A percentile compares a stretch with the other conserved stretches of the same genome.
Conservation (phyloP, 2,329 filamentous ascomycete genomes). For the Phaeosphaeriaceae sp. region DNA sequence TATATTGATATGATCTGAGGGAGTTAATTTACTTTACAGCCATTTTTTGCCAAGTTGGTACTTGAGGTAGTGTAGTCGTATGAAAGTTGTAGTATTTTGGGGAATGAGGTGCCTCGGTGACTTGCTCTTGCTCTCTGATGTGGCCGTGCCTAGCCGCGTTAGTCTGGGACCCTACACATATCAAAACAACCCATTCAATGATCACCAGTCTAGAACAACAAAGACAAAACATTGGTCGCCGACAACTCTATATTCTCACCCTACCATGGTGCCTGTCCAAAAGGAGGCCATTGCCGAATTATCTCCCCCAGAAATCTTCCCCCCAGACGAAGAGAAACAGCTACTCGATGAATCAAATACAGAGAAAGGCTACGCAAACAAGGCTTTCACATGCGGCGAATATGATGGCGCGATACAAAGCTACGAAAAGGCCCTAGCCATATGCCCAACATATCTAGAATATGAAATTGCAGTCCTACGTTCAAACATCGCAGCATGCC, state of each 20-base stretch:
- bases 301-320: constrained; percentile 35
- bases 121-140: constrained; percentile 1
- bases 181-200: too few relatives aligned
- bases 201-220: too few relatives aligned
- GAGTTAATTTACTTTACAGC: constrained; percentile 15
- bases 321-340: constrained; percentile 45
- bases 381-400: constrained; percentile 73
- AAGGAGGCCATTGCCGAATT: neutral
- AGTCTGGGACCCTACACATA: neutral
- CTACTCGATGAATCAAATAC: constrained; percentile 74
- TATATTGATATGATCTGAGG: neutral
- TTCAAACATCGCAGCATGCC: constrained; percentile 88
- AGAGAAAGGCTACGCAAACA: constrained; percentile 78
- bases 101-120: too few relatives aligned
- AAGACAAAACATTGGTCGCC: too few relatives aligned
- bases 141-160: neutral
- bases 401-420: constrained; percentile 80
- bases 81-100: too few relatives aligned
- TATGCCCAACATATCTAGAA: constrained; percentile 83
- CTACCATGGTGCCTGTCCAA: too few relatives aligned
- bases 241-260: too few relatives aligned
- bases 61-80: too few relatives aligned
- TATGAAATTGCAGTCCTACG: constrained; percentile 87
- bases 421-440: constrained; percentile 80
- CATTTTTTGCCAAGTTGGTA: constrained; percentile 10